Conservation (phyloP, 371 early-diverging fungal genomes). For the Apophysomyces sp. region DNA sequence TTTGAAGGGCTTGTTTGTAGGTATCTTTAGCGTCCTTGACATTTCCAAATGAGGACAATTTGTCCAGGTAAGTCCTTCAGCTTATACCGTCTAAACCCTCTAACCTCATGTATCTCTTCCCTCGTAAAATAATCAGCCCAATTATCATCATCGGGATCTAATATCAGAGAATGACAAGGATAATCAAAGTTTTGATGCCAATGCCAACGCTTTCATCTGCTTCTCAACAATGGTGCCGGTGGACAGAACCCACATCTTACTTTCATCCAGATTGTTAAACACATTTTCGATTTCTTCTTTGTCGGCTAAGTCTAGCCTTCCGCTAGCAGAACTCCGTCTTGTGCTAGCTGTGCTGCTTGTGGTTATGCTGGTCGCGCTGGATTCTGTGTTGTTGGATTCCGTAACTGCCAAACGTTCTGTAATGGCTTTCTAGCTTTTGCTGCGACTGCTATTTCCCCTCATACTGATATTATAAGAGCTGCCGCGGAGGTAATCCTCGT, state of each 20-base stretch:
- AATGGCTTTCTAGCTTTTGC: background rate
- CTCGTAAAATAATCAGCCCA: background rate
- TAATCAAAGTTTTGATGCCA: background rate
- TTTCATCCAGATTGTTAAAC: background rate
- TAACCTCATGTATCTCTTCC: background rate
- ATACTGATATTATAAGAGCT: background rate
- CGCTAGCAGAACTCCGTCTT: background rate
- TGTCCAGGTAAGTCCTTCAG: conserved; percentile 2
- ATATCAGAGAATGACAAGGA: background rate
- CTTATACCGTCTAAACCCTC: background rate
- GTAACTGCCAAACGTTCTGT: background rate
- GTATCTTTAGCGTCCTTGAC: background rate
- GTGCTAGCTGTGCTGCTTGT: background rate
- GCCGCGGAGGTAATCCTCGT: background rate
- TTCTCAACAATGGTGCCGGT: background rate
- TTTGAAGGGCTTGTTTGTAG: background rate
- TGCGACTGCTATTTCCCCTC: background rate
- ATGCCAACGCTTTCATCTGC: background rate
- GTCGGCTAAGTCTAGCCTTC: background rate
- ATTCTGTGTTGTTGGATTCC: background rate
- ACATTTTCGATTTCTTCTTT: background rate
- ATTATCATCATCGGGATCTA: conserved; percentile 7
- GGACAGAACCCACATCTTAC: background rate
- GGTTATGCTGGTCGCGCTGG: background rate
- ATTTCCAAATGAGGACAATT: background rate